Conservation (phyloP, 2,329 filamentous ascomycete genomes). For the Aspergillus sp. region DNA sequence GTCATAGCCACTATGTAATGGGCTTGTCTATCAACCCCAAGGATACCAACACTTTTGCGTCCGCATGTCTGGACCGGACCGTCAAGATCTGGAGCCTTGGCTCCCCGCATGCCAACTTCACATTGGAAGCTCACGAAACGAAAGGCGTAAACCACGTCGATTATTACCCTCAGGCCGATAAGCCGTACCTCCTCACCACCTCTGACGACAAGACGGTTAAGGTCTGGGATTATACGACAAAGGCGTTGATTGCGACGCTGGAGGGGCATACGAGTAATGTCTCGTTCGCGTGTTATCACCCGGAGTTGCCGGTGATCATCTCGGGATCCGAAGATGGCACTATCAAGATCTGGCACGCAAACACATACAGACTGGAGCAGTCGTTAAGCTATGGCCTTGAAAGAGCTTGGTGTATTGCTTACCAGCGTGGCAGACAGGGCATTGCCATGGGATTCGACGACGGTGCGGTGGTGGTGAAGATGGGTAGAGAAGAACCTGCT, state of each 20-base stretch:
- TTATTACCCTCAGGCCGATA: slow-evolving; percentile 69
- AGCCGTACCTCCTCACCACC: slow-evolving; percentile 87
- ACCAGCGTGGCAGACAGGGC: slow-evolving; percentile 90
- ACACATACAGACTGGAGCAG: slow-evolving; percentile 94
- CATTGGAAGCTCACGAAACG: slow-evolving; percentile 91
- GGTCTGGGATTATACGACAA: slow-evolving; percentile 98
- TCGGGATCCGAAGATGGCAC: slow-evolving; percentile 97
- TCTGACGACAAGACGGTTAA: slow-evolving; percentile 96
- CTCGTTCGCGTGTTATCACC: slow-evolving; percentile 96
- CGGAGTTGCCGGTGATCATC: slow-evolving; percentile 93
- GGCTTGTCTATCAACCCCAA: slow-evolving; percentile 96
- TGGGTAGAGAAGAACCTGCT: slow-evolving; percentile 93
- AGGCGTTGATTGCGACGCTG: slow-evolving; percentile 91
- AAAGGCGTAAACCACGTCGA: slow-evolving; percentile 99
- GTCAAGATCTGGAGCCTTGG: slow-evolving; percentile 98
- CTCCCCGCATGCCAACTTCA: slow-evolving; percentile 91
- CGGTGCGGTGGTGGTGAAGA: slow-evolving; percentile 94
- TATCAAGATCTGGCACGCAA: slow-evolving; percentile 97
- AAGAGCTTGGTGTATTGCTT: slow-evolving; percentile 95
- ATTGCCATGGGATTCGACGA: slow-evolving; percentile 97
- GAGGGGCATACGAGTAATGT: slow-evolving; percentile 98
- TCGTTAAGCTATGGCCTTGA: slow-evolving; percentile 94
- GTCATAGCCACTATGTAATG: slow-evolving; percentile 97
- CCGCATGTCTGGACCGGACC: slow-evolving; percentile 90
- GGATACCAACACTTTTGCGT: slow-evolving; percentile 88